Base-by-base conservation (phyloP, 331 rosid species). In the Arachis monticola region DNA sequence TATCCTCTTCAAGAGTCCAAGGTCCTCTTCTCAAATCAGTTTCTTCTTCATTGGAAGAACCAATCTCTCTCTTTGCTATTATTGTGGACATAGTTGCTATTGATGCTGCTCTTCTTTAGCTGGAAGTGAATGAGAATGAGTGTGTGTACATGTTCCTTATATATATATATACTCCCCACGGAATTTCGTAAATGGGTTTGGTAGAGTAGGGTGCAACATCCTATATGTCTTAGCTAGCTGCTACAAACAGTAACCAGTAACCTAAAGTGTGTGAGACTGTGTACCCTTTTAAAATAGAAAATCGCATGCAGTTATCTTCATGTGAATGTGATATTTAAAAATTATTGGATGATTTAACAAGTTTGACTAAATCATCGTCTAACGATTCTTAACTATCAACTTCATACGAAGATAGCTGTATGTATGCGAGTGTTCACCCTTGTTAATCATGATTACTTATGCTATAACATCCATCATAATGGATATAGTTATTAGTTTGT, bases 1-100 rank as follows among this genome's bases (percentile, higher is more conserved):
- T 88, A 64, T 93, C 98, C 85, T 93, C 98, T 83, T 93, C 96
- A 74, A 91, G 89, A 44, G 96, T 93, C 98, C 98, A 93, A 30
- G 98, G 98, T 5, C 98, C 98, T 80, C 90, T 84, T 82, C 96
- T 85, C 32, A 91, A 73, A 57, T 80, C 93, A 77, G 8, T 78
- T 30, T 84, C 90, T 69, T 83, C 91, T 66, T 78, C 92, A 48
- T 27, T 88, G 8, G 81, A 78, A 66, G 81, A 78, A 66, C 76
- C 60, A 62, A 67, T 14, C 7, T 69, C 87, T 60, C 68, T 83
- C 79, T 74, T 88, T 73, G 81, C 47, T 60, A 51, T 52, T 60
- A 51, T 41, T 61, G 70, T 73, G 8, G 88, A 85, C 96, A 92
- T 92, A 22, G 83, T 82, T 87, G 53, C 52, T 64, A 72, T 61